Percentiles rank a stretch among this genome's conserved stretches.
These are phyloP conservation scores for Aspergillus vadensis DNA, from an alignment of 2,329 filamentous ascomycete genomes.

Conservation along the genomic window DNA sequence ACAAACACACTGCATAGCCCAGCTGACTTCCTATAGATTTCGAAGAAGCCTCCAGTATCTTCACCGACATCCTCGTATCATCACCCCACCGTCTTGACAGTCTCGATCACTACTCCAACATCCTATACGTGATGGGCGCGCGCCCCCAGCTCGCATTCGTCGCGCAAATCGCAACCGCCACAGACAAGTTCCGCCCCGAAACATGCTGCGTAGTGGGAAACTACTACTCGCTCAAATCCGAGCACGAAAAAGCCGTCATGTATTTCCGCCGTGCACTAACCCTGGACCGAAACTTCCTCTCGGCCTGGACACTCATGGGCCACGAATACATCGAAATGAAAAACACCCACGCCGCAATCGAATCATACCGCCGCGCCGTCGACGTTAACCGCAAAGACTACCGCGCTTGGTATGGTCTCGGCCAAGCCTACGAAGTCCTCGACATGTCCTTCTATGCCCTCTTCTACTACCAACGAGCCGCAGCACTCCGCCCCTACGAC, in stretches of 20 bases:
- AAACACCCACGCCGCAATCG: slow-evolving; percentile 96
- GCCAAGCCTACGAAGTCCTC: slow-evolving; percentile 94
- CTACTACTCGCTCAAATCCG: slow-evolving; percentile 90
- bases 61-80: slow-evolving; percentile 67
- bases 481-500: slow-evolving; percentile 89
- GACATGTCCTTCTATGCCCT: slow-evolving; percentile 98
- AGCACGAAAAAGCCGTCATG: slow-evolving; percentile 97
- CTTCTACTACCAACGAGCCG: slow-evolving; percentile 97
- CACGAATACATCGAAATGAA: slow-evolving; percentile 99
- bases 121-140: slow-evolving; percentile 87
- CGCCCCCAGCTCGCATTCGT: slow-evolving; percentile 89
- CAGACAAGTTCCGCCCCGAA: slow-evolving; percentile 95
- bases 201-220: slow-evolving; percentile 97
- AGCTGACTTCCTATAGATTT: slow-evolving; percentile 51
- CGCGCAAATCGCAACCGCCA: slow-evolving; percentile 83
- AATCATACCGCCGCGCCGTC: slow-evolving; percentile 91
- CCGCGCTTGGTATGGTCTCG: slow-evolving; percentile 95
- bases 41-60: slow-evolving; percentile 64
- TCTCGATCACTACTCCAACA: slow-evolving; percentile 95
- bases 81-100: slow-evolving; percentile 76
- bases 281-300: slow-evolving; percentile 84
- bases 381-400: slow-evolving; percentile 97
- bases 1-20: neutral
- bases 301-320: slow-evolving; percentile 97
- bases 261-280: slow-evolving; percentile 94